These are phyloP conservation scores for Mycena citricolor DNA, from an alignment of 1,284 basidiomycete species.

Conservation along the genomic window DNA sequence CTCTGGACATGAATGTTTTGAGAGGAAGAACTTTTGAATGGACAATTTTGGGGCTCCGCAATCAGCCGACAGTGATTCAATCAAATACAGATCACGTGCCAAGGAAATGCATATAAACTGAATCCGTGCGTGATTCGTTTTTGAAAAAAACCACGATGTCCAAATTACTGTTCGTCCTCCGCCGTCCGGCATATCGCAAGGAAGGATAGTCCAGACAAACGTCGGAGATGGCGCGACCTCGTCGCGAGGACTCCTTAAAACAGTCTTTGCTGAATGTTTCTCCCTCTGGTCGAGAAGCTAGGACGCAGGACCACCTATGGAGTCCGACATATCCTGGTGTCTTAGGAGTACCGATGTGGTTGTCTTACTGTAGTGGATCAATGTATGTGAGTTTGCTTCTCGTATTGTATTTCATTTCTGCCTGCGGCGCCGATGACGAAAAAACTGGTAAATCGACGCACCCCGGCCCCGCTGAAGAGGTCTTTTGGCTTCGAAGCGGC, in stretches of 20 bases:
- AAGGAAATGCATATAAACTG: no score
- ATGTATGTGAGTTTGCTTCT: conserved; percentile 34
- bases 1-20: conserved; percentile 19
- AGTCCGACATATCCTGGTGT: conserved; percentile 49
- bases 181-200: conserved; percentile 41
- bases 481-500: conserved; percentile 27
- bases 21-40: background rate
- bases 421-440: conserved; percentile 59
- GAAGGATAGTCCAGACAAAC: conserved; percentile 85
- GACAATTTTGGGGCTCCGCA: background rate
- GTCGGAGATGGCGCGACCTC: conserved; percentile 63
- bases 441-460: conserved; percentile 85
- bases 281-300: conserved; percentile 84
- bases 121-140: no score
- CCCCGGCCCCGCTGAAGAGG: conserved; percentile 44
- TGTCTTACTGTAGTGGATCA: conserved; percentile 17
- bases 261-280: conserved; percentile 85
- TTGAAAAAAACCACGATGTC: conserved; percentile 46
- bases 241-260: conserved; percentile 68
- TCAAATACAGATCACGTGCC: conserved; percentile 24
- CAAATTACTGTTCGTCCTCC: conserved; percentile 77
- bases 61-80: conserved; percentile 19
- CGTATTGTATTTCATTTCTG: conserved; percentile 19
- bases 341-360: conserved; percentile 8
- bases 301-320: conserved; percentile 90